Base-by-base conservation (phyloP, 306 rosid species). In the Trifolium pratense region DNA sequence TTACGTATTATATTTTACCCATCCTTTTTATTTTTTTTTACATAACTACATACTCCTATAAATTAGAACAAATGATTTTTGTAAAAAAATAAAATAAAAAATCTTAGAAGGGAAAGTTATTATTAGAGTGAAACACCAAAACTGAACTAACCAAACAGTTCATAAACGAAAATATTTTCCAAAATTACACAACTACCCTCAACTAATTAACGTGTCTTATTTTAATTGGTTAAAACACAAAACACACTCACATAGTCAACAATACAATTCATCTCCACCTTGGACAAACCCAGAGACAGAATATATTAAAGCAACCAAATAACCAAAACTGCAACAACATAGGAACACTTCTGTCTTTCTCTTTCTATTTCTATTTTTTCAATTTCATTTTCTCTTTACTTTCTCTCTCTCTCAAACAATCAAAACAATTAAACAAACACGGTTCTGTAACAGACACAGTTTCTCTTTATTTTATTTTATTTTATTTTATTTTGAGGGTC, bases 141-240 rank as follows among this genome's bases (percentile, higher is more conserved):
- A 64, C 58, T 11, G 7, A 55, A 23, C 46, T 21, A 34, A 36
- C 85, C 66, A 82, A 82, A 20, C 66, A 63, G 10, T 16, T 25
- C 48, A 36, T 11, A 16, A 29, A 13, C 67, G 0, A 55, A 5
- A 8, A 43, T 13, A 6, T 36, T 7, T 17, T 7, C 0, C 0
- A 2, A 37, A 81, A 68, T 66, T 77, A 64, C 86, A 6, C 2
- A 52, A 77, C 29, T 8, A 7, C 56, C 87, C 82, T 31, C n/a
- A 9, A 0, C 0, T 1, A 5, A 40, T 31, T 25, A 5, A 49
- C 81, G 70, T 82, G 94, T 68, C 74, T 0, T 4, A 1, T 57
- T 26, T 34, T 79, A 1, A 73, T 81, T 75, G 43, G 84, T 0
- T 36, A 29, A 9, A 25, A 11, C 9, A 13, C 9, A 57, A 25